Evolutionary conservation across 2,329 filamentous ascomycete genomes (phyloP), one percentile per base, ranked within the genome.

Genomic region (Diaporthe ampelina): DNA sequence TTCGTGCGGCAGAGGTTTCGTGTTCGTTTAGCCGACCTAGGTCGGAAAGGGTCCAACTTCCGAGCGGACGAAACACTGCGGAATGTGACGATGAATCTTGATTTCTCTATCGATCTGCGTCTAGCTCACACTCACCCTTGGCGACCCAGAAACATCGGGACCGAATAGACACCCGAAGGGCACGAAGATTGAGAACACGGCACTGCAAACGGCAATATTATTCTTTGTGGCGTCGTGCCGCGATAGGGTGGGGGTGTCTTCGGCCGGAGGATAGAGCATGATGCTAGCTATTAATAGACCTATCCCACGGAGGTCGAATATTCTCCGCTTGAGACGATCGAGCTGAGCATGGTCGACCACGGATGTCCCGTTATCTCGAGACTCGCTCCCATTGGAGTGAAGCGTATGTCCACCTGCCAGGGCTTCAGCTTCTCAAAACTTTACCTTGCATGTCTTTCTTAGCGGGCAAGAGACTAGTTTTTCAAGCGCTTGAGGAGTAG

Each of bases 21-120:
- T 68, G 48, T 40, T n/a, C 70, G 24, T 63, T 40, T 35, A 54
- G 48, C 50, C 57, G 35, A 24, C 17, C 57, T 63, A 61, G 50
- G 26, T 45, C 70, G 32, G 70, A 72, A 52, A 24, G 40, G 43
- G 48, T 24, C 26, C 24, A 37, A 21, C 6, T 54, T 43, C 57
- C 70, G 58, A 63, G 57, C 32, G 43, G 45, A 52, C 19, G 63
- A 54, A 68, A 54, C 63, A 17, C 21, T 40, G 21, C 63, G 63
- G 63, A 68, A 68, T 68, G 63, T 68, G 63, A 68, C 63, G 43
- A 54, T 72, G 70, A 72, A 72, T 40, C 19, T 59, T 61, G 52
- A 56, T 57, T 48, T 65, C 24, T 52, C 48, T 43, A 57, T 35
- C 61, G 40, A 59, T 68, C 63, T 54, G 63, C 45, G n/a, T 52